Evolutionary conservation across 2,329 filamentous ascomycete species (phyloP).

Genomic region (Trichoderma breve): DNA sequence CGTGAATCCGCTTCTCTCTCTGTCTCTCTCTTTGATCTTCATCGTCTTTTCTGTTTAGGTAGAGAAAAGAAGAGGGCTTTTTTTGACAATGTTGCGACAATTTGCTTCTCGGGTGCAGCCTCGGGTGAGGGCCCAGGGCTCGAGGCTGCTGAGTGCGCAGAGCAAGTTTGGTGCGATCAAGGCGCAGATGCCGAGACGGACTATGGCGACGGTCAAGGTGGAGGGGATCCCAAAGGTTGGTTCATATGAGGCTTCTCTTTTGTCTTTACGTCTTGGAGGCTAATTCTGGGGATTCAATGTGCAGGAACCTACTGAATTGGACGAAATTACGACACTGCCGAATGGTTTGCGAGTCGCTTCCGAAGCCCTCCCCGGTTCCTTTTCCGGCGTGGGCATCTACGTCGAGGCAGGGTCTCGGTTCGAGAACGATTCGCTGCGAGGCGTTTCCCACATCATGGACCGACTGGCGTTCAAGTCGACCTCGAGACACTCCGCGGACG

Average conservation of each 20-base stretch:
- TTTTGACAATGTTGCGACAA: constrained; percentile 36
- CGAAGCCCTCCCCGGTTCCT: constrained; percentile 89
- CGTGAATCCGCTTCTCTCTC: background rate
- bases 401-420: constrained; percentile 93
- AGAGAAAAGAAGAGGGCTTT: background rate
- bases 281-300: background rate
- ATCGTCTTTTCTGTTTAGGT: background rate
- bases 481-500: constrained; percentile 65
- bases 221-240: constrained; percentile 38
- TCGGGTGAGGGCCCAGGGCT: constrained; percentile 28
- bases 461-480: constrained; percentile 93
- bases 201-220: constrained; percentile 36
- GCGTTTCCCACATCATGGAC: constrained; percentile 95
- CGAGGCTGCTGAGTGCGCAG: constrained; percentile 27
- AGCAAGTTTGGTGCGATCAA: constrained; percentile 19
- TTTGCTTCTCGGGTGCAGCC: constrained; percentile 34
- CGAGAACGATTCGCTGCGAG: constrained; percentile 79
- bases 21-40: background rate
- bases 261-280: background rate
- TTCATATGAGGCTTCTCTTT: background rate
- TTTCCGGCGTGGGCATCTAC: constrained; percentile 93
- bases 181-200: constrained; percentile 24
- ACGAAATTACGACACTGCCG: constrained; percentile 80
- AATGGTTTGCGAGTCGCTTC: constrained; percentile 95
- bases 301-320: constrained; percentile 77